These are phyloP conservation scores for Aspergillus uvarum DNA, from an alignment of 2,329 filamentous ascomycete species.

Conservation along the genomic window DNA sequence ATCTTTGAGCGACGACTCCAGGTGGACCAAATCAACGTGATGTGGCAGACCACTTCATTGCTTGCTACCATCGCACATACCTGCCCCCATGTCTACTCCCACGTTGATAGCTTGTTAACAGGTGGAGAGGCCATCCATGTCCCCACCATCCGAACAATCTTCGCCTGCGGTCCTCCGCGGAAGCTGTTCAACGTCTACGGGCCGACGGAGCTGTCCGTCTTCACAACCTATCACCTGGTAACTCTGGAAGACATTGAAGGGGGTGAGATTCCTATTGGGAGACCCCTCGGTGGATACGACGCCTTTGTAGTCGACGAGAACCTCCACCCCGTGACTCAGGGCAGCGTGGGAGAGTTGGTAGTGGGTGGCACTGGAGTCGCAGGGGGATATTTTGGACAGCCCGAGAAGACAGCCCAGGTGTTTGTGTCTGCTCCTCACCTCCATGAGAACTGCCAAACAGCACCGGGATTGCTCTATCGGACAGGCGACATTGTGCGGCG, in stretches of 20 bases:
- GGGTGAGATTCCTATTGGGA: constrained; percentile 43
- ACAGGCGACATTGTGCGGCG: constrained; percentile 22
- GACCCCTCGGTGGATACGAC: constrained; percentile 13
- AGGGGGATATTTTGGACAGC: constrained; percentile 65
- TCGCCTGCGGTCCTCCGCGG: constrained; percentile 10
- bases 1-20: neutral
- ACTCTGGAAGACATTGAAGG: constrained; percentile 12
- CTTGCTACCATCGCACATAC: constrained; percentile 4
- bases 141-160: constrained; percentile 5
- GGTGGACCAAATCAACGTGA: constrained; percentile 2
- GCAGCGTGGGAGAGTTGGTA: constrained; percentile 23
- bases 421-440: constrained; percentile 52
- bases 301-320: constrained; percentile 17
- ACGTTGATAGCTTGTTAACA: constrained; percentile 6
- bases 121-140: constrained; percentile 16
- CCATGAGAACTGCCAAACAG: constrained; percentile 22
- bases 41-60: constrained; percentile 11
- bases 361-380: constrained; percentile 61
- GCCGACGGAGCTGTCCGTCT: constrained; percentile 12
- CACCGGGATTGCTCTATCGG: constrained; percentile 10
- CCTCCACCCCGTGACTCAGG: constrained; percentile 8
- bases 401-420: constrained; percentile 63
- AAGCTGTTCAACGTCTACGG: constrained; percentile 12
- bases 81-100: constrained; percentile 4
- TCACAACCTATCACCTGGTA: constrained; percentile 14